A percentile compares a stretch with the other conserved stretches of the same genome.
Evolutionary conservation across 176 grass and related monocot genomes (phyloP).

Genomic region (Cenchrus purpureus): DNA sequence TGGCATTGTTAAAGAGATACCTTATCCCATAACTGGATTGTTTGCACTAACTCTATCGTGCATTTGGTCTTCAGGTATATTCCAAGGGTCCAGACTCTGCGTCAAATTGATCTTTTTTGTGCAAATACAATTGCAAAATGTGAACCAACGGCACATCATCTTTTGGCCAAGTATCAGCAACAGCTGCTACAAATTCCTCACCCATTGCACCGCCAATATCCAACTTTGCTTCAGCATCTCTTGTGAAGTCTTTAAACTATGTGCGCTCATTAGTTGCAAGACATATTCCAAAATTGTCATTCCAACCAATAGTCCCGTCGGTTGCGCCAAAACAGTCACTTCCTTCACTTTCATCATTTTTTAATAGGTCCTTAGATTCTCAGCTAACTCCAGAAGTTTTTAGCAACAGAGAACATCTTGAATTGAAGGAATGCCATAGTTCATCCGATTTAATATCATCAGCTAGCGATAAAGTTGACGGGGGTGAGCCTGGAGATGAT

Average conservation of each 20-base stretch:
- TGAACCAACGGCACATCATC: constrained; percentile 65
- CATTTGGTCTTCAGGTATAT: constrained; percentile 63
- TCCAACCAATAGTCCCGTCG: constrained; percentile 70
- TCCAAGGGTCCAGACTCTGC: constrained; percentile 82
- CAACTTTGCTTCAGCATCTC: constrained; percentile 75
- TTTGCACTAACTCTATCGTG: constrained; percentile 18
- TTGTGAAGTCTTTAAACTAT: constrained; percentile 95
- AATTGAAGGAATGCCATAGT: constrained; percentile 62
- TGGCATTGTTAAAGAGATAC: constrained; percentile 88
- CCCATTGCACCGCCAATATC: constrained; percentile 57
- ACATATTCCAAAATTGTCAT: constrained; percentile 83
- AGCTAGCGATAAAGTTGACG: constrained; percentile 59
- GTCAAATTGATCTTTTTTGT: constrained; percentile 95
- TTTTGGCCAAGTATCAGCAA: constrained; percentile 51
- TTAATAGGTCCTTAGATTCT: constrained; percentile 74
- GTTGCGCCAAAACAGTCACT: constrained; percentile 67
- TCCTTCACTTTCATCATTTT: constrained; percentile 69
- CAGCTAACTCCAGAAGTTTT: constrained; percentile 71
- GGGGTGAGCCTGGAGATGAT: constrained; percentile 52
- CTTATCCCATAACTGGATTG: constrained; percentile 71
- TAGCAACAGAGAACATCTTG: constrained; percentile 64
- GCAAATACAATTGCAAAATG: constrained; percentile 82
- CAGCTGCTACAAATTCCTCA: constrained; percentile 55
- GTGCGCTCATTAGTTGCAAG: constrained; percentile 92
- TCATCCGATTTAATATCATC: constrained; percentile 59